phyloP scores from a whole-genome alignment of 176 grass and related monocot genomes.

The Oryza coarctata region DNA sequence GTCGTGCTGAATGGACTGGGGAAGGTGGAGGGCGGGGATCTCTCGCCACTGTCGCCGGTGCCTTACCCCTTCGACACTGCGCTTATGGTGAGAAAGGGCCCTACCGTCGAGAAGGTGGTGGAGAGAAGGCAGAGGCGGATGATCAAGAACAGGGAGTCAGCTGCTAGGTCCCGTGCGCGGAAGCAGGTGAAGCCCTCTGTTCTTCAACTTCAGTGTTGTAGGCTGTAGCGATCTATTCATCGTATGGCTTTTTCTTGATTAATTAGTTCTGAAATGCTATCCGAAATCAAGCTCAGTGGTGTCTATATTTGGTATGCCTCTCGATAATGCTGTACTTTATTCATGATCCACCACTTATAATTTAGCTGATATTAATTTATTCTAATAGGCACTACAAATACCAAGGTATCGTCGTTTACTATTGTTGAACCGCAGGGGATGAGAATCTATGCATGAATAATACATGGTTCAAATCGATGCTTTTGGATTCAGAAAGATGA shows the following conservation, averaged over 20 bases:
- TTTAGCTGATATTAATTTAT: constrained; percentile 34
- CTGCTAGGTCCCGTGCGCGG: constrained; percentile 71
- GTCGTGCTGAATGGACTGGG: constrained; percentile 52
- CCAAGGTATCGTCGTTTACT: constrained; percentile 39
- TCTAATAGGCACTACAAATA: constrained; percentile 23
- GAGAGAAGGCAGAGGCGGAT: constrained; percentile 82
- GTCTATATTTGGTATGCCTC: constrained; percentile 32
- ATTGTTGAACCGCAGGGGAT: constrained; percentile 14
- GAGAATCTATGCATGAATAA: constrained; percentile 20
- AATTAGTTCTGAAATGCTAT: constrained; percentile 31
- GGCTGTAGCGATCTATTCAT: constrained; percentile 14
- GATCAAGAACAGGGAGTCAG: constrained; percentile 95
- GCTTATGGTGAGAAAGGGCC: constrained; percentile 58
- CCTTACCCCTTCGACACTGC: constrained; percentile 62
- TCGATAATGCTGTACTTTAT: constrained; percentile 45
- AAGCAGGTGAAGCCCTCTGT: constrained; percentile 60
- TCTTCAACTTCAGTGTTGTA: not conserved
- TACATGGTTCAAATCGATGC: constrained; percentile 24
- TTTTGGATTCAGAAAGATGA: constrained; percentile 26
- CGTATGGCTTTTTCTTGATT: constrained; percentile 26
- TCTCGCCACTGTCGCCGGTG: constrained; percentile 67
- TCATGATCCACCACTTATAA: constrained; percentile 32
- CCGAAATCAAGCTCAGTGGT: constrained; percentile 25
- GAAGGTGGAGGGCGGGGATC: constrained; percentile 52
- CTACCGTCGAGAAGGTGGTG: constrained; percentile 75